Evolutionary conservation across 345 rosid species (phyloP).

Genomic region (Leavenworthia alabamica): DNA sequence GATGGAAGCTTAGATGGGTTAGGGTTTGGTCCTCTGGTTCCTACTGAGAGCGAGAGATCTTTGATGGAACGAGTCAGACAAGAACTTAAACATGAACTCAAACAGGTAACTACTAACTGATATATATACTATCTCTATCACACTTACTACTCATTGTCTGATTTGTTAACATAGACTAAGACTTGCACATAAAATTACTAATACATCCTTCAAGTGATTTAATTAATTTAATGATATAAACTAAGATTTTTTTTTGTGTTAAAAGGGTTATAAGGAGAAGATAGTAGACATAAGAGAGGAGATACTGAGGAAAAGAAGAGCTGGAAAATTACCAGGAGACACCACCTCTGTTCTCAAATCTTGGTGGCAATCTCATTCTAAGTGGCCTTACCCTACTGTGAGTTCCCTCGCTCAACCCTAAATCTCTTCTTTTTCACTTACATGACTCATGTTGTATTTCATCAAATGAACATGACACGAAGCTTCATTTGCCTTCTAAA

Average conservation of each 20-base stretch:
- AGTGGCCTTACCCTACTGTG: slow-evolving; percentile 98
- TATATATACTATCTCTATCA: neutral
- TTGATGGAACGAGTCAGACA: slow-evolving; percentile 96
- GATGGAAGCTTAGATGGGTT: slow-evolving; percentile 59
- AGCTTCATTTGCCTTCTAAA: neutral
- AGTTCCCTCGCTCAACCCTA: slow-evolving; percentile 19
- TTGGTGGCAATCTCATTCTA: slow-evolving; percentile 97
- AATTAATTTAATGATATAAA: neutral
- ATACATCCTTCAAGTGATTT: neutral
- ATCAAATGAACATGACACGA: neutral
- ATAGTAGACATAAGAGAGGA: slow-evolving; percentile 92
- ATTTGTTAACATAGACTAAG: neutral
- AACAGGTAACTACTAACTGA: slow-evolving; percentile 49
- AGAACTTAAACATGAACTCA: slow-evolving; percentile 88
- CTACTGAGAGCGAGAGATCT: slow-evolving; percentile 92
- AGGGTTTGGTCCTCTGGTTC: slow-evolving; percentile 92
- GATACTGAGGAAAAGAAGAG: slow-evolving; percentile 91
- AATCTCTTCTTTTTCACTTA: neutral
- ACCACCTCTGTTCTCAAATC: slow-evolving; percentile 82
- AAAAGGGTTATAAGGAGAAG: slow-evolving; percentile 89
- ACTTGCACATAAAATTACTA: neutral
- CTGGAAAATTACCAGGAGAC: slow-evolving; percentile 95
- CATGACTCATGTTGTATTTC: neutral
- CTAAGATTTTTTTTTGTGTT: neutral
- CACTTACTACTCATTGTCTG: neutral